These are phyloP conservation scores for Hanseniaspora vineae DNA, from an alignment of 805 yeast species.

Conservation along the genomic window DNA sequence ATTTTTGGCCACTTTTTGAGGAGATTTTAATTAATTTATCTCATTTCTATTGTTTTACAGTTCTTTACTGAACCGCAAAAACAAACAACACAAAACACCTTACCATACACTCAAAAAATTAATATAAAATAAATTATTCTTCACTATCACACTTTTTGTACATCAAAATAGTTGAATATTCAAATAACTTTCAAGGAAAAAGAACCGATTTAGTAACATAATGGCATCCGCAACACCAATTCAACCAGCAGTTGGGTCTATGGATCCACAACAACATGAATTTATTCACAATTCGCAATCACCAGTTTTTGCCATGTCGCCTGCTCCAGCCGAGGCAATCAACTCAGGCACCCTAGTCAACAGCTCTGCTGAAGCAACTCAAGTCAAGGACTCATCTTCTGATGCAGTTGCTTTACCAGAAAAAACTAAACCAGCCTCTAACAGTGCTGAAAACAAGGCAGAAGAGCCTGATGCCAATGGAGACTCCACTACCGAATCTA, in stretches of 20 bases:
- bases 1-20: background rate
- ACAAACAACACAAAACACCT: background rate
- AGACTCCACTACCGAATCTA: background rate
- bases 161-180: too few species aligned
- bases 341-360: too few species aligned
- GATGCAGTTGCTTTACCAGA: too few species aligned
- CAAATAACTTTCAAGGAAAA: too few species aligned
- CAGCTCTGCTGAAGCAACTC: background rate
- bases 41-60: too few species aligned
- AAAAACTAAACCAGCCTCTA: background rate
- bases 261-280: constrained; percentile 22
- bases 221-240: constrained; percentile 62
- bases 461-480: constrained; percentile 6
- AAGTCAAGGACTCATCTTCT: background rate
- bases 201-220: background rate
- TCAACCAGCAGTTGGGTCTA: constrained; percentile 40
- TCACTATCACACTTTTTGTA: too few species aligned
- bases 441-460: constrained; percentile 11
- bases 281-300: constrained; percentile 21
- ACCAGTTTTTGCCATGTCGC: constrained; percentile 21
- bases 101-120: background rate
- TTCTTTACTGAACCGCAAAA: too few species aligned
- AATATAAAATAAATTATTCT: too few species aligned
- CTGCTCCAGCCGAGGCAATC: constrained; percentile 1
- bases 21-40: background rate